Evolutionary conservation across 169 alveolate genomes (phyloP), one percentile per base, ranked within the genome.

Genomic region (Fabrea salina): DNA sequence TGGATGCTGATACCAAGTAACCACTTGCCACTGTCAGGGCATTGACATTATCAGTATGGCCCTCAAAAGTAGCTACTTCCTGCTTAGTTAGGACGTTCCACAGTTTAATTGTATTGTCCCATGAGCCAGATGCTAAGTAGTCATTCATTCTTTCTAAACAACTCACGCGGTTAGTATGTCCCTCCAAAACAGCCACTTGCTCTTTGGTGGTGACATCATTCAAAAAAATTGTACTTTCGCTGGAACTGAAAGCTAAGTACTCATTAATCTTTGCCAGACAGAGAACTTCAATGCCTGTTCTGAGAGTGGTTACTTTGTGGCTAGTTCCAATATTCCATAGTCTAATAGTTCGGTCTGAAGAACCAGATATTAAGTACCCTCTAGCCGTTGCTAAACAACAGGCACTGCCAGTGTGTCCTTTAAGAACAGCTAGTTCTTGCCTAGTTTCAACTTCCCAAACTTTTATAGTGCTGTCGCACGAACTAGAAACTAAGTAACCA

Each of bases 281-380:
- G n/a, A n/a, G n/a, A n/a, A n/a, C n/a, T n/a, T n/a, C n/a, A n/a
- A n/a, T n/a, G n/a, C n/a, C n/a, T n/a, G n/a, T n/a, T n/a, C n/a
- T n/a, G n/a, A n/a, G n/a, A n/a, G n/a, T n/a, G n/a, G n/a, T n/a
- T n/a, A n/a, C n/a, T n/a, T n/a, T n/a, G n/a, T n/a, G n/a, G n/a
- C n/a, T n/a, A n/a, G n/a, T 58, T 58, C 19, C 44, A 1, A 43
- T 58, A 6, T 35, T 51, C 59, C 59, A 51, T 4, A 70, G 25
- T n/a, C 61, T 22, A n/a, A 70, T 70, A 37, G 75, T 64, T 64
- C 41, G 16, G n/a, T 64, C 75, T 39, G 35, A 22, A 0, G 75
- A 64, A 1, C 56, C 50, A 1, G 75, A 64, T 32, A 64, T n/a
- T 3, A 64, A 5, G n/a, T 37, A 64, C 39, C 22, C 7, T 22